A percentile compares a stretch with the other conserved stretches of the same genome.
phyloP scores from a whole-genome alignment of 208 protist genomes.

The Trichomonas gallinae region DNA sequence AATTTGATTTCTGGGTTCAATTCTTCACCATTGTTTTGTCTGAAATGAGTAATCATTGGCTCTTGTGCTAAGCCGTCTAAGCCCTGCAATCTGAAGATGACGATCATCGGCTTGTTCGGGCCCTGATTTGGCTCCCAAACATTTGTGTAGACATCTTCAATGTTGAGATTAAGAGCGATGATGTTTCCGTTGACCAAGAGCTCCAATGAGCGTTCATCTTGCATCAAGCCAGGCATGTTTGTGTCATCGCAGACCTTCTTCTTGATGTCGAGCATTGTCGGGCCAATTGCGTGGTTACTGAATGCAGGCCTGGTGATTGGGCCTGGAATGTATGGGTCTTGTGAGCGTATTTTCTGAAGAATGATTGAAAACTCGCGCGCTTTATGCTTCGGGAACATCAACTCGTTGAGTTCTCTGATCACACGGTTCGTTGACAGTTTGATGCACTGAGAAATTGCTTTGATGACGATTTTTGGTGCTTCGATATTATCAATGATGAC shows the following conservation, averaged over 20 bases:
- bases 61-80: not conserved
- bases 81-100: conserved; percentile 3
- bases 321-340: conserved; percentile 4
- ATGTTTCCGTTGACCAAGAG: not conserved
- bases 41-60: not conserved
- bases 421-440: not conserved
- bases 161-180: not conserved
- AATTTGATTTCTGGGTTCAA: not conserved
- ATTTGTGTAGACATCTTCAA: conserved; percentile 13
- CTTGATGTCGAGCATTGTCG: not conserved
- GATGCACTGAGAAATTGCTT: not conserved
- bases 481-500: not conserved
- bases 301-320: not conserved
- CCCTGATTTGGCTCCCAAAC: not conserved
- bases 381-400: not conserved
- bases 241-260: not conserved
- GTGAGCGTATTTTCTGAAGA: not conserved
- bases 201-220: not conserved
- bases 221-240: not conserved
- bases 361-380: not conserved
- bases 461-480: not conserved
- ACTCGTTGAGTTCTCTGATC: not conserved
- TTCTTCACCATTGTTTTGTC: not conserved
- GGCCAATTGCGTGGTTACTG: not conserved
- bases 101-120: not conserved